Evolutionary conservation across 306 rosid species (phyloP).

Genomic region (Prunus davidiana): DNA sequence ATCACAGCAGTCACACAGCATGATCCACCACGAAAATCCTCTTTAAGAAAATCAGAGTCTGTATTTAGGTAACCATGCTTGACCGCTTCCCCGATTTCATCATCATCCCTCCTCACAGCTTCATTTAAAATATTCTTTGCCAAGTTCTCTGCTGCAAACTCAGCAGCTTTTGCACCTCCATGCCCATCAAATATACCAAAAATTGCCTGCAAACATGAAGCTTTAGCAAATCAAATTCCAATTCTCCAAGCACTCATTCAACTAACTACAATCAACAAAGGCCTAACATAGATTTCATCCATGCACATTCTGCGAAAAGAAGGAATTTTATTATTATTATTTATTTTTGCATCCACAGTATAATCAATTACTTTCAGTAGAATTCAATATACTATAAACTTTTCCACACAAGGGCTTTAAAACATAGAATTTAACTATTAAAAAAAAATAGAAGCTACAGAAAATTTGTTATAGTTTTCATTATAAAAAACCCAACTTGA

Average conservation of each 20-base stretch:
- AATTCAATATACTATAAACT: too few species aligned
- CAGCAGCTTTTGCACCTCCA: slow-evolving; percentile 88
- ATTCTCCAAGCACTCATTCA: neutral
- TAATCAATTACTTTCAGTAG: too few species aligned
- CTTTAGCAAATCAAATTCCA: slow-evolving; percentile 21
- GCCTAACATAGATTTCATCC: neutral
- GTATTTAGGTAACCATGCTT: slow-evolving; percentile 81
- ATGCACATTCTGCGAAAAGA: too few species aligned
- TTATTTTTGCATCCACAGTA: too few species aligned
- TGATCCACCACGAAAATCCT: slow-evolving; percentile 70
- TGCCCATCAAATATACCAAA: slow-evolving; percentile 96
- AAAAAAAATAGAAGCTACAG: neutral
- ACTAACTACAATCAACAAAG: neutral
- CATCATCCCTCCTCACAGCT: slow-evolving; percentile 41
- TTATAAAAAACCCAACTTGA: neutral
- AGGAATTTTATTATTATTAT: too few species aligned
- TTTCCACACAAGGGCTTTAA: neutral
- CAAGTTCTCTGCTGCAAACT: slow-evolving; percentile 74
- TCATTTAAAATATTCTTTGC: slow-evolving; percentile 65
- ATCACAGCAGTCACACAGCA: slow-evolving; percentile 88
- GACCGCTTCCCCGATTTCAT: slow-evolving; percentile 60
- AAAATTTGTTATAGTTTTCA: neutral
- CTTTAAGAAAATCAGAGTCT: slow-evolving; percentile 70
- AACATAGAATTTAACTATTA: neutral
- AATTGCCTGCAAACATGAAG: slow-evolving; percentile 60